Evolutionary conservation across 2,329 filamentous ascomycete species (phyloP), one percentile per base, ranked within the genome.

Genomic region (Apiospora malaysiana): DNA sequence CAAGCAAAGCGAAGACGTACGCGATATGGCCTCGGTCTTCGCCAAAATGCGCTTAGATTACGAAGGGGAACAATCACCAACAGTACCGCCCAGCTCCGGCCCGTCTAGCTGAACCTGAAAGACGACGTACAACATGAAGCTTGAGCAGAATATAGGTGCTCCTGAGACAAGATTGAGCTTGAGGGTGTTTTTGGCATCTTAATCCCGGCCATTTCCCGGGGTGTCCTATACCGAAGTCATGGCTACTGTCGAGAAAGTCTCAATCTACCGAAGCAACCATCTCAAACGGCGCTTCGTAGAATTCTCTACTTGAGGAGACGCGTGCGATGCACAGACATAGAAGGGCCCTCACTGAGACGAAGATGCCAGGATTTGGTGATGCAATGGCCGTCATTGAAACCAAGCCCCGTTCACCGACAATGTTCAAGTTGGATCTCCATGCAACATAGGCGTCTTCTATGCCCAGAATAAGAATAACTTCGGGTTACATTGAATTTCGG

Each of bases 1-100:
- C 23, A 82, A 86, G 2, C 86, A 89, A 72, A 84, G 85, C 8
- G 90, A 93, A 77, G 92, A 91, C 75, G 81, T 96, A 25, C 89
- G 90, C 65, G 92, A 95, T 76, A 90, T 96, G 81, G 91, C 90
- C 74, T 89, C 92, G 45, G 86, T 97, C 32, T 95, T 94, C 75
- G 86, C 88, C 66, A 90, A 86, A 70, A 82, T 92, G 80, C 85
- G 88, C 69, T 78, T 94, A 67, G 80, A 81, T 51, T 73, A 82
- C 65, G 74, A 74, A 25, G 73, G 73, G 5, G 46, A 46, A 45
- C 65, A 68, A 16, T 76, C 75, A 14, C 74, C 74, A 5, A 68
- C 71, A 18, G 77, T 73, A 70, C 71, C 74, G 63, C 72, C 71
- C 47, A 74, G 71, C 43, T 68, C 70, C 42, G 72, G 70, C 27